Conservation (phyloP, 2,329 filamentous ascomycete genomes). For the Penicillium concentricum region DNA sequence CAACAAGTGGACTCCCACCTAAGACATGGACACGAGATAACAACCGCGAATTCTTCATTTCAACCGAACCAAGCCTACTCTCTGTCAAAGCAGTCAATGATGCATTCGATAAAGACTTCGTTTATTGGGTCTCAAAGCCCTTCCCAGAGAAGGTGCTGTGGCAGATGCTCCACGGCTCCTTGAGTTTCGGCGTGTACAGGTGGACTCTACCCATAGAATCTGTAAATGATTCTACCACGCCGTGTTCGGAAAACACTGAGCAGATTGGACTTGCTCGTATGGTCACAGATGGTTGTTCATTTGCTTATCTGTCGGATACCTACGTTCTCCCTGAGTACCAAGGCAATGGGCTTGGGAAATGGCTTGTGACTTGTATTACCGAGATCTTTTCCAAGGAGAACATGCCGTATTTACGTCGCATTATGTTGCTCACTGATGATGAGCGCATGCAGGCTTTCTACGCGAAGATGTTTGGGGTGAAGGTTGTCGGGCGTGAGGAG, state of each 20-base stretch:
- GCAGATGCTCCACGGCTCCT: conserved; percentile 21
- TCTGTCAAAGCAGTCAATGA: conserved; percentile 20
- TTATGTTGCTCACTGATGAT: conserved; percentile 48
- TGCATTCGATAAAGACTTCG: conserved; percentile 16
- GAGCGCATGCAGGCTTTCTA: conserved; percentile 23
- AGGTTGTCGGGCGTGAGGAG: conserved; percentile 21
- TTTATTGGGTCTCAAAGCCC: conserved; percentile 17
- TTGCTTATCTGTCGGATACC: conserved; percentile 69
- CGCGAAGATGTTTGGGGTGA: conserved; percentile 21
- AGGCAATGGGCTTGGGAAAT: conserved; percentile 61
- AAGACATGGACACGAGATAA: conserved; percentile 18
- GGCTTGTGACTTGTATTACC: conserved; percentile 62
- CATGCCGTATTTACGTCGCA: conserved; percentile 60
- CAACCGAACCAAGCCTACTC: conserved; percentile 17
- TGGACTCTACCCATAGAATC: neutral
- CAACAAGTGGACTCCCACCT: conserved; percentile 10
- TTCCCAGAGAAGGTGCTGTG: conserved; percentile 19
- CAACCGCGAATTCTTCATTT: conserved; percentile 18
- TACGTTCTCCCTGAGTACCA: conserved; percentile 63
- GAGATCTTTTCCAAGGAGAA: conserved; percentile 50
- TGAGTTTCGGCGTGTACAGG: conserved; percentile 24
- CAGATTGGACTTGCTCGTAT: conserved; percentile 61
- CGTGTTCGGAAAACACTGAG: conserved; percentile 21
- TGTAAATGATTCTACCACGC: neutral
- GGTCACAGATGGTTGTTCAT: conserved; percentile 68